Percentiles rank a stretch among this genome's conserved stretches.
Conservation (phyloP, 2,329 filamentous ascomycete species). For the Fusarium citri region DNA sequence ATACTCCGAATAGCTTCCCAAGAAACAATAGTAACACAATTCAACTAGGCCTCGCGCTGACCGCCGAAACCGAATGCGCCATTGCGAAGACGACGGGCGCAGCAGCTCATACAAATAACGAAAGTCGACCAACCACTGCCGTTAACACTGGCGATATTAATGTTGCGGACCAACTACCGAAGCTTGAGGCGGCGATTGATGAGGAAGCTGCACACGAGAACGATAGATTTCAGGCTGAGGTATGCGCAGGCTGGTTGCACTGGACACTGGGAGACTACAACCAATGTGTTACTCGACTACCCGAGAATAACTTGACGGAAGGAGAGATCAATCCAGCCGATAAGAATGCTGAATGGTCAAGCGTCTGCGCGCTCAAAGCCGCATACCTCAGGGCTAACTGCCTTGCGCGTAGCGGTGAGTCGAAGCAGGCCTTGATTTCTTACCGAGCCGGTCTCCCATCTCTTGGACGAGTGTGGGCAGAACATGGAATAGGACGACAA, state of each 20-base stretch:
- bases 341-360: conserved; percentile 78
- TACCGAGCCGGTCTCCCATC: conserved; percentile 75
- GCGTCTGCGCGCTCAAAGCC: conserved; percentile 82
- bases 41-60: conserved; percentile 71
- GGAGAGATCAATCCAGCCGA: conserved; percentile 64
- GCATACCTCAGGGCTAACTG: conserved; percentile 80
- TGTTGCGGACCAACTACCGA: conserved; percentile 58
- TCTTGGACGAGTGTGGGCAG: conserved; percentile 64
- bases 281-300: conserved; percentile 66
- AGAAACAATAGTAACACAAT: conserved; percentile 20
- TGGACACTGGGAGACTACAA: conserved; percentile 79
- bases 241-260: conserved; percentile 87
- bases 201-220: conserved; percentile 65
- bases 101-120: conserved; percentile 25
- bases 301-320: conserved; percentile 68
- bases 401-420: conserved; percentile 61
- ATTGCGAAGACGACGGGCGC: conserved; percentile 65
- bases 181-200: conserved; percentile 68
- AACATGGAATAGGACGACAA: conserved; percentile 69
- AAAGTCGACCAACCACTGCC: conserved; percentile 56
- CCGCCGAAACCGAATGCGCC: conserved; percentile 75
- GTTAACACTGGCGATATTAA: conserved; percentile 59
- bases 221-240: conserved; percentile 80
- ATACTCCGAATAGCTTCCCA: conserved; percentile 7
- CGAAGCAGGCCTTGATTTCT: conserved; percentile 70